Evolutionary conservation across 2,329 filamentous ascomycete species (phyloP), one percentile per base, ranked within the genome.

Genomic region (Fusarium nygamai): DNA sequence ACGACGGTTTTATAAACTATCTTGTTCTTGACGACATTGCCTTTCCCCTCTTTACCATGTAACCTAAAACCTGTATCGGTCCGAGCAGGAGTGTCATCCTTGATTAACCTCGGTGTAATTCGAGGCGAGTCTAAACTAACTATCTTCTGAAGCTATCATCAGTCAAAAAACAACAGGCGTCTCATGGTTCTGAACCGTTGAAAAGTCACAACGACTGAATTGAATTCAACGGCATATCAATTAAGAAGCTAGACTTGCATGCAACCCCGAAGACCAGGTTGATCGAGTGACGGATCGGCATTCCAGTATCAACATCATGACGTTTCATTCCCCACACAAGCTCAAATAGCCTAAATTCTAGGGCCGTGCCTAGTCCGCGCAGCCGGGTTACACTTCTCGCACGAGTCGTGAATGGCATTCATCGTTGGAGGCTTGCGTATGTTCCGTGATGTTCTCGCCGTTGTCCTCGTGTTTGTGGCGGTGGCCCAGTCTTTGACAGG

Each of bases 61-160:
- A 51, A 39, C 44, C 24, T 41, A 36, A 56, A 43, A 16, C 56
- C 51, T 58, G 33, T n/a, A 41, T 69, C 58, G 65, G 67, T 47
- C 67, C 67, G 65, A 69, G 54, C 50, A 66, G 61, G 68, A 71
- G 54, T 67, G 43, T 4, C 33, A 71, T 71, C 68, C 67, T 71
- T 71, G 68, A 19, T 56, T 39, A 22, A 4, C 16, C 17, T 66
- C 67, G 67, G 67, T 44, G 36, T 13, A 66, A 66, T 24, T 20
- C 6, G 12, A 54, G 36, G 66, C 67, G 67, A 70, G 24, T 31
- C 8, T 29, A 17, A 4, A 29, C n/a, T n/a, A 9, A 24, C 6
- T 22, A 17, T 17, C 1, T 16, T 60, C 13, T 54, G 59, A 58
- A 27, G 29, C 6, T 22, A 36, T 50, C 36, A 19, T 27, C 53